Evolutionary conservation across 2,329 filamentous ascomycete species (phyloP).

Genomic region (Tolypocladium tropicale): DNA sequence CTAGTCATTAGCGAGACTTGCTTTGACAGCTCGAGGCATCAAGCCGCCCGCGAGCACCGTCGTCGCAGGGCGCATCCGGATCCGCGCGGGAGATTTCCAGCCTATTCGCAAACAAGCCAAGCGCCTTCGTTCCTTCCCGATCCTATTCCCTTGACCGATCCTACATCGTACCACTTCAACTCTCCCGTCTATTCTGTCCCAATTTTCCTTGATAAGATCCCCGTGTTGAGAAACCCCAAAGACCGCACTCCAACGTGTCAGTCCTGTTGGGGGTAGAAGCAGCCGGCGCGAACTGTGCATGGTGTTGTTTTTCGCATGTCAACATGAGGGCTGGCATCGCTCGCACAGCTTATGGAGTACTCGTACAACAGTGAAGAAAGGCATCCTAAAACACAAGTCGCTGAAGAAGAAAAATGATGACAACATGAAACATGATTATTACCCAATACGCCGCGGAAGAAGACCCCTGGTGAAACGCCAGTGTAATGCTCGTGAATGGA

Average conservation of each 20-base stretch:
- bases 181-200: background rate
- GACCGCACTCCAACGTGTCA: too few relatives aligned
- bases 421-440: constrained; percentile 9
- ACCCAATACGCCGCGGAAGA: constrained; percentile 7
- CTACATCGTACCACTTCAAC: background rate
- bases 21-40: background rate
- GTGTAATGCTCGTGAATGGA: constrained; percentile 10
- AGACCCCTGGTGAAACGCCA: constrained; percentile 6
- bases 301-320: background rate
- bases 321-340: background rate
- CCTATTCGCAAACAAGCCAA: too few relatives aligned
- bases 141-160: background rate
- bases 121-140: background rate
- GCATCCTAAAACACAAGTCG: background rate
- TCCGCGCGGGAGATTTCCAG: too few relatives aligned
- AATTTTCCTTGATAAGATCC: background rate
- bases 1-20: background rate
- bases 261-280: background rate
- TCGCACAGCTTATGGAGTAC: background rate
- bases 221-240: background rate
- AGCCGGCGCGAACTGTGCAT: background rate
- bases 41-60: background rate
- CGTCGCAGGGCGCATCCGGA: too few relatives aligned
- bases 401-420: background rate
- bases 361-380: background rate